phyloP scores from a whole-genome alignment of 2,329 filamentous ascomycete genomes.

The Diaporthe nobilis region DNA sequence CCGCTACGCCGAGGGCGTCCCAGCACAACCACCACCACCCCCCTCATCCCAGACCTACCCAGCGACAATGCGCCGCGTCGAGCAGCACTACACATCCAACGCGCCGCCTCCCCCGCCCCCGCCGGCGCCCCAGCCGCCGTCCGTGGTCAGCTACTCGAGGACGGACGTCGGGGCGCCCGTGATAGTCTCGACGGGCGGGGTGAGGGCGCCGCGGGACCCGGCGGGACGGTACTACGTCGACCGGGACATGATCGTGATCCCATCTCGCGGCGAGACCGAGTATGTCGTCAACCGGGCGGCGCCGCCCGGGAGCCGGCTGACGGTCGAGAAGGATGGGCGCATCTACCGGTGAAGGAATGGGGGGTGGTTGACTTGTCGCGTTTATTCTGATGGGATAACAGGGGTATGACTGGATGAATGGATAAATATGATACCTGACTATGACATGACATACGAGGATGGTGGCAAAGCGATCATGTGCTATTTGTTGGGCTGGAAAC shows the following conservation, averaged over 20 bases:
- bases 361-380: neutral
- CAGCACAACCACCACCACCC: neutral
- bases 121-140: conserved; percentile 21
- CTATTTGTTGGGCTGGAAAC: neutral
- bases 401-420: neutral
- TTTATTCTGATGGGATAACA: neutral
- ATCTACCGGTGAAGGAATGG: conserved; percentile 22
- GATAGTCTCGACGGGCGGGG: conserved; percentile 14
- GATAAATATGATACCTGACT: neutral
- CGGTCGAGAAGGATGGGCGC: conserved; percentile 28
- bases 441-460: neutral
- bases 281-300: conserved; percentile 34
- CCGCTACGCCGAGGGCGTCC: conserved; percentile 21
- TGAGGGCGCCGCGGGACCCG: neutral
- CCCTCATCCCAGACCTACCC: neutral
- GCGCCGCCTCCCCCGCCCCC: conserved; percentile 17
- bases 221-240: conserved; percentile 37
- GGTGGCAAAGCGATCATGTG: conserved; percentile 3
- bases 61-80: conserved; percentile 19
- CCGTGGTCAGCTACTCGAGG: conserved; percentile 19
- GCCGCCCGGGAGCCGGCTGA: conserved; percentile 31
- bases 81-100: neutral
- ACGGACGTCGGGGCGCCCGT: neutral
- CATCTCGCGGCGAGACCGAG: conserved; percentile 27
- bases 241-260: conserved; percentile 36